These are phyloP conservation scores for Saxophila tyrrhenica DNA, from an alignment of 495 filamentous ascomycete genomes.

Conservation along the genomic window DNA sequence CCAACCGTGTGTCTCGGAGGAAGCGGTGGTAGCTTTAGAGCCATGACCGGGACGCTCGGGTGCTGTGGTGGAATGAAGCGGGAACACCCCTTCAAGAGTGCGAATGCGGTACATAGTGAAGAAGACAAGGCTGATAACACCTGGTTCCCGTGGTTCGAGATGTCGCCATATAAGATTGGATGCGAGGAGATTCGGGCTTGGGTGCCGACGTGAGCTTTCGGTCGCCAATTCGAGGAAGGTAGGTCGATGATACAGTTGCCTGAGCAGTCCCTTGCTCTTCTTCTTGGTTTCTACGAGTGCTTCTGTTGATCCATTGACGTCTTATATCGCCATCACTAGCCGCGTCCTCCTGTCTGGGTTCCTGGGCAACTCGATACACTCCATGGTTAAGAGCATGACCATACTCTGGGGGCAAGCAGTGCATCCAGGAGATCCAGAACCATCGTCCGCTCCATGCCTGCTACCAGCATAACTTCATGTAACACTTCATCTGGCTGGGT, in stretches of 20 bases:
- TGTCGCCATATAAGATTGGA: slow-evolving; percentile 26
- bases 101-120: slow-evolving; percentile 22
- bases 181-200: slow-evolving; percentile 26
- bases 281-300: slow-evolving; percentile 24
- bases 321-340: slow-evolving; percentile 24
- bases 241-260: slow-evolving; percentile 22
- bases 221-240: slow-evolving; percentile 21
- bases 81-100: slow-evolving; percentile 21
- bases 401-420: slow-evolving; percentile 27
- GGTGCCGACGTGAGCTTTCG: slow-evolving; percentile 27
- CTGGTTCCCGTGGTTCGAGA: slow-evolving; percentile 28
- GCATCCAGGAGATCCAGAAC: slow-evolving; percentile 24
- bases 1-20: slow-evolving; percentile 23
- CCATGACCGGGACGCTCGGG: slow-evolving; percentile 23
- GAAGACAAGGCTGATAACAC: slow-evolving; percentile 21
- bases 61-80: slow-evolving; percentile 24
- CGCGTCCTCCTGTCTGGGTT: slow-evolving; percentile 23
- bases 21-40: slow-evolving; percentile 25
- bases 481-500: slow-evolving; percentile 20
- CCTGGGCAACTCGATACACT: slow-evolving; percentile 21
- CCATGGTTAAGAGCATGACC: slow-evolving; percentile 12
- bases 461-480: slow-evolving; percentile 27
- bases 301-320: slow-evolving; percentile 25
- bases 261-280: slow-evolving; percentile 26
- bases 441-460: slow-evolving; percentile 27